These are phyloP conservation scores for Wickerhamiella infanticola DNA, from an alignment of 1,139 yeast species.

Conservation along the genomic window DNA sequence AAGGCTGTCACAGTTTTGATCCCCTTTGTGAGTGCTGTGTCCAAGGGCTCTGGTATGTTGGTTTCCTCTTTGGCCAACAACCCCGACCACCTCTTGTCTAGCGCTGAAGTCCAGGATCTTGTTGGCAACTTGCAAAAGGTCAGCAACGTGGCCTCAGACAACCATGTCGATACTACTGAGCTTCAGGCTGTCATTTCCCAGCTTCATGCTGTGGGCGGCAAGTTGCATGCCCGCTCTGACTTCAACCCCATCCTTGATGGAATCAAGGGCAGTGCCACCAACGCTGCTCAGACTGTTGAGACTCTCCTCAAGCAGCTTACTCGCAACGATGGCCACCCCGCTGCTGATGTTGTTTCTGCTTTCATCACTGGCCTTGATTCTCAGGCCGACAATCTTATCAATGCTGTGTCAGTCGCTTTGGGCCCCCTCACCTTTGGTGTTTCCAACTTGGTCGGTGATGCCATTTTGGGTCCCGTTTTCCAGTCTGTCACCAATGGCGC, in stretches of 20 bases:
- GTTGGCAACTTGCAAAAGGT: not conserved
- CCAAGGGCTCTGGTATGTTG: not conserved
- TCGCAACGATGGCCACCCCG: constrained; percentile 15
- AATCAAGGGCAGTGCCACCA: constrained; percentile 14
- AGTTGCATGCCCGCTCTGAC: not conserved
- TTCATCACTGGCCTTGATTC: constrained; percentile 22
- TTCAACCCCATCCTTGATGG: constrained; percentile 2
- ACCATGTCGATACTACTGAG: not conserved
- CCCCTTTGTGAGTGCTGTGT: not conserved
- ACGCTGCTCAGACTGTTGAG: constrained; percentile 17
- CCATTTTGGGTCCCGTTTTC: constrained; percentile 19
- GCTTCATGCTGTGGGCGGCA: not conserved
- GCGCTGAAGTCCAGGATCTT: not conserved
- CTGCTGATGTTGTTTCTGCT: constrained; percentile 16
- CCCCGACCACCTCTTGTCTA: not conserved
- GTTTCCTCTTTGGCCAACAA: not conserved
- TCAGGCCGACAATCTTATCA: constrained; percentile 21
- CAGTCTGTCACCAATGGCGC: constrained; percentile 22
- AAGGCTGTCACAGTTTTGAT: not conserved
- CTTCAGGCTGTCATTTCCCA: not conserved
- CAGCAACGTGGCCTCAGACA: not conserved
- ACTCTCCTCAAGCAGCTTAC: constrained; percentile 15
- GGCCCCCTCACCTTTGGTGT: constrained; percentile 16
- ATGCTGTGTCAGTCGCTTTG: constrained; percentile 12
- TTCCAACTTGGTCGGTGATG: constrained; percentile 16